Evolutionary conservation across 192 early-diverging fungal species (phyloP).

Genomic region (Podila minutissima): DNA sequence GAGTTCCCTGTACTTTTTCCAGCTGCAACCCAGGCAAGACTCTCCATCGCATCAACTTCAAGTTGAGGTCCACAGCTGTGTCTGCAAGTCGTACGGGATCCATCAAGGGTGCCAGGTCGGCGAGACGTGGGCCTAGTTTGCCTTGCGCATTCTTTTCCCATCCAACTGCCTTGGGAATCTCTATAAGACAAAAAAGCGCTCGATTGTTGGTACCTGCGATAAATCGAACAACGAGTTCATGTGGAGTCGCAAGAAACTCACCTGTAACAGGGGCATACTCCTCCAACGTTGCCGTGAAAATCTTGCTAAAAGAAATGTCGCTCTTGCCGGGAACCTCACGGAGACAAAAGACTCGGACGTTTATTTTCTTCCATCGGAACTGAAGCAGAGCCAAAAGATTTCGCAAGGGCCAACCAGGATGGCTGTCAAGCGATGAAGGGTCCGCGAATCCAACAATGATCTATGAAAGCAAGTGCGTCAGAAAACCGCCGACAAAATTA

Average conservation of each 20-base stretch:
- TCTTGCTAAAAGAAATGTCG: slow-evolving; percentile 56
- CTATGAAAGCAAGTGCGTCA: slow-evolving; percentile 13
- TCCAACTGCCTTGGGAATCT: slow-evolving; percentile 77
- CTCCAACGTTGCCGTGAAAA: slow-evolving; percentile 60
- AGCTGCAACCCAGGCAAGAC: slow-evolving; percentile 85
- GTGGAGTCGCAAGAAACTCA: slow-evolving; percentile 20
- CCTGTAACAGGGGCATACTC: slow-evolving; percentile 32
- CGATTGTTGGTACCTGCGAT: not conserved
- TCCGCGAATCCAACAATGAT: slow-evolving; percentile 84
- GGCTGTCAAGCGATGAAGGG: slow-evolving; percentile 76
- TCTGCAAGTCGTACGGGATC: slow-evolving; percentile 87
- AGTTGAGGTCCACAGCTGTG: slow-evolving; percentile 92
- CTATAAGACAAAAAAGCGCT: slow-evolving; percentile 16
- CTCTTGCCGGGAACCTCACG: slow-evolving; percentile 62
- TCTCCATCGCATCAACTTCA: slow-evolving; percentile 98
- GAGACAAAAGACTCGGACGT: slow-evolving; percentile 71
- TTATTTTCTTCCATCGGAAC: slow-evolving; percentile 57
- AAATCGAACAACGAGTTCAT: not conserved
- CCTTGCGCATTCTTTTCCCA: slow-evolving; percentile 91
- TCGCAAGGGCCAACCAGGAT: slow-evolving; percentile 95
- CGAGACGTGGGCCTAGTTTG: slow-evolving; percentile 83
- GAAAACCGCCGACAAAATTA: not conserved
- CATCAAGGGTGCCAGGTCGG: slow-evolving; percentile 89
- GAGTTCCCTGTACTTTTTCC: slow-evolving; percentile 78
- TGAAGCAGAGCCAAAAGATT: slow-evolving; percentile 81